Evolutionary conservation across 2,329 filamentous ascomycete genomes (phyloP).

Genomic region (Atkinsonella texensis): DNA sequence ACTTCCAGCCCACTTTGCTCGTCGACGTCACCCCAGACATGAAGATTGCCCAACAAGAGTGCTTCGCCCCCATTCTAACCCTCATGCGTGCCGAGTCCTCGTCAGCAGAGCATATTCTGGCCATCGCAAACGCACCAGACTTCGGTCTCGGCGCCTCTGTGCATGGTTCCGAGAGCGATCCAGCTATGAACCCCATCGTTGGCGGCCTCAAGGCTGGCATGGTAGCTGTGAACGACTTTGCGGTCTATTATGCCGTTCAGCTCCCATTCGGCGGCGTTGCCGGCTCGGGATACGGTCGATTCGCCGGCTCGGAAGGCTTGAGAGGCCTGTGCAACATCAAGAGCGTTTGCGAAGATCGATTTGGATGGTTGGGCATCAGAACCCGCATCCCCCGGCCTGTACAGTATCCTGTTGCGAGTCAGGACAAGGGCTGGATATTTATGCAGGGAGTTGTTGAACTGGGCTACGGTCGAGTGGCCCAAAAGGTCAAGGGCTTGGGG

Average conservation of each 20-base stretch:
- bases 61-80: constrained; percentile 85
- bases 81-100: constrained; percentile 63
- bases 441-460: constrained; percentile 47
- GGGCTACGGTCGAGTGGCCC: constrained; percentile 37
- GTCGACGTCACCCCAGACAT: constrained; percentile 80
- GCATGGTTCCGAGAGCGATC: constrained; percentile 56
- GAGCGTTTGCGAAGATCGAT: constrained; percentile 68
- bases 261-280: constrained; percentile 87
- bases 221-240: constrained; percentile 94
- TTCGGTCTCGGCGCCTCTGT: constrained; percentile 86
- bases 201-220: constrained; percentile 67
- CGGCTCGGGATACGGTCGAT: constrained; percentile 84
- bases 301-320: constrained; percentile 82
- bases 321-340: constrained; percentile 79
- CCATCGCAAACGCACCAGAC: constrained; percentile 68
- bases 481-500: constrained; percentile 28
- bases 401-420: constrained; percentile 65
- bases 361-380: constrained; percentile 46
- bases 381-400: constrained; percentile 73
- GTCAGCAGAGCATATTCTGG: constrained; percentile 49
- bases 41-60: constrained; percentile 79
- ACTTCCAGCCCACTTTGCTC: constrained; percentile 84
- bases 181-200: constrained; percentile 52
- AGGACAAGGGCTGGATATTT: constrained; percentile 52
- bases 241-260: constrained; percentile 83